Conservation (phyloP, 73 alveolate genomes). For the Durusdinium trenchii region DNA sequence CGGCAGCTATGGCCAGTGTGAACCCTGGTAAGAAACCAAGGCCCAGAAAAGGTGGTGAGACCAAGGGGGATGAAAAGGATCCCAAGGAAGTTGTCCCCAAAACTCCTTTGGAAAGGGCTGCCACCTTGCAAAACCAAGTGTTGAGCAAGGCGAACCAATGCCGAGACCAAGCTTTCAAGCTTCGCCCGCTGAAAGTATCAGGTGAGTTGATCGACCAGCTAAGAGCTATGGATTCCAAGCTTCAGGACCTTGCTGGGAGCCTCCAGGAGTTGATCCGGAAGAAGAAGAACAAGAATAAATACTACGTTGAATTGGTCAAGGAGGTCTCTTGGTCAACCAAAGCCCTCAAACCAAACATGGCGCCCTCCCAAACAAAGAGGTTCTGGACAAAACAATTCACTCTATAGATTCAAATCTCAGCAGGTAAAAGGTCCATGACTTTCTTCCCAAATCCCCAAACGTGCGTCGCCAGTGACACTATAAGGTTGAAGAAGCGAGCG, state of each 20-base stretch:
- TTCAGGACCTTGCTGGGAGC: background rate
- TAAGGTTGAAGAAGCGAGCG: background rate
- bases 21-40: background rate
- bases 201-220: background rate
- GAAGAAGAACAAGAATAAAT: background rate
- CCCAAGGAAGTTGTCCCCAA: slow-evolving; percentile 24
- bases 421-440: too few relatives aligned
- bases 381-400: too few relatives aligned
- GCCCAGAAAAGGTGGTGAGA: background rate
- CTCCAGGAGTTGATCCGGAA: background rate
- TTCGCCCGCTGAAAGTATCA: background rate
- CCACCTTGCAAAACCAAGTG: background rate
- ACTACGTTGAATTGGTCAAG: background rate
- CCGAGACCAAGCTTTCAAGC: slow-evolving; percentile 53
- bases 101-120: background rate
- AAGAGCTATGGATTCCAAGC: background rate
- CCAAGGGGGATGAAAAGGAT: background rate
- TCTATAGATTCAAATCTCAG: too few relatives aligned
- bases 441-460: too few relatives aligned
- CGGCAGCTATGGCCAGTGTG: background rate
- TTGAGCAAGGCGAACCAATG: background rate
- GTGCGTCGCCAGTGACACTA: too few relatives aligned
- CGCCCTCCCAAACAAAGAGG: too few relatives aligned
- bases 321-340: too few relatives aligned
- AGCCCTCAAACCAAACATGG: too few relatives aligned